phyloP scores from a whole-genome alignment of 176 grass and related monocot species.

The Oryza longistaminata region DNA sequence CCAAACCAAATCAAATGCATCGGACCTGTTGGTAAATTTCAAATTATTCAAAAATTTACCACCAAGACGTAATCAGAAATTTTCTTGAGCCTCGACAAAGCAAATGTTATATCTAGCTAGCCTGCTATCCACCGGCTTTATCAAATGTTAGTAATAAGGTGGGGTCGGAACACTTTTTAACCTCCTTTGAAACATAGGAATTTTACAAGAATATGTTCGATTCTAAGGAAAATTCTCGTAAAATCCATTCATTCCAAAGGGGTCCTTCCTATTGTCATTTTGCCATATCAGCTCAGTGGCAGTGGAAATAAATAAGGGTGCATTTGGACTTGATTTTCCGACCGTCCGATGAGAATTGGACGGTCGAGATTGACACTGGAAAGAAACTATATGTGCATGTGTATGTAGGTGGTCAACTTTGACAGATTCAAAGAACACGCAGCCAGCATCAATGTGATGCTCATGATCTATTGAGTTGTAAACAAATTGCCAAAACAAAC shows the following conservation, averaged over 20 bases:
- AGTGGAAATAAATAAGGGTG: neutral
- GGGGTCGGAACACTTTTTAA: neutral
- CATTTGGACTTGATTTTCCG: neutral
- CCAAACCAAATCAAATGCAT: constrained; percentile 91
- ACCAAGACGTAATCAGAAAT: neutral
- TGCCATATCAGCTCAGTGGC: neutral
- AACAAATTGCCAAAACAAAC: neutral
- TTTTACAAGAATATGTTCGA: too few species aligned
- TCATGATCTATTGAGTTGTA: constrained; percentile 14
- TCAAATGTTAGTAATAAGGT: neutral
- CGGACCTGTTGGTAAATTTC: constrained; percentile 43
- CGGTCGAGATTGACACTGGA: neutral
- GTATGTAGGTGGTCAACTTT: neutral
- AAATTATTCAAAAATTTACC: too few species aligned
- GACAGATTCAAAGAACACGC: neutral
- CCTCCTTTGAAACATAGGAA: too few species aligned
- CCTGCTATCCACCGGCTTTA: neutral
- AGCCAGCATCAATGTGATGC: neutral
- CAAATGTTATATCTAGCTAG: neutral
- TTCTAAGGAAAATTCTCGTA: too few species aligned
- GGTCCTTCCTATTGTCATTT: neutral
- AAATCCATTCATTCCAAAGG: too few species aligned
- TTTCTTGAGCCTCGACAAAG: neutral
- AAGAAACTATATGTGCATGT: neutral
- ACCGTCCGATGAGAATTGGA: neutral